A percentile compares a stretch with the other conserved stretches of the same genome.
These are phyloP conservation scores for Thielaviopsis musarum DNA, from an alignment of 2,329 filamentous ascomycete species.

Conservation along the genomic window DNA sequence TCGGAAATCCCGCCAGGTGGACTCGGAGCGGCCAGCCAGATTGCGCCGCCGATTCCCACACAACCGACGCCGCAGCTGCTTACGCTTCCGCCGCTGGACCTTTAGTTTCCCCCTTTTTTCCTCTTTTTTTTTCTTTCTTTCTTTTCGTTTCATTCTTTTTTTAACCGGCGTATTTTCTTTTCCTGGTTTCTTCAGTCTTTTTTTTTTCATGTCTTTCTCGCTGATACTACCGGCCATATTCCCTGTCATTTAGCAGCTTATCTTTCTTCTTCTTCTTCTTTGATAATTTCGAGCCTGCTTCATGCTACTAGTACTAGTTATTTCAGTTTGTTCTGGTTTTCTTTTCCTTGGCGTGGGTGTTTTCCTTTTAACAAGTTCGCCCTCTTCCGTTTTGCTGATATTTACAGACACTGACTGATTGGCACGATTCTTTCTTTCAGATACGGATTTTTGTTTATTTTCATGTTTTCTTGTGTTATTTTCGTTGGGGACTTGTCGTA, in stretches of 20 bases:
- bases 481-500: no score
- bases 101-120: conserved; percentile 2
- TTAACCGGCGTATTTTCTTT: background rate
- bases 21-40: conserved; percentile 1
- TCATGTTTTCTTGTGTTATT: no score
- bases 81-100: conserved; percentile 7
- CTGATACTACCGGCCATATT: background rate
- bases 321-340: background rate
- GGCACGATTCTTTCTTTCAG: background rate
- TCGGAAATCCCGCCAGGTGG: conserved; percentile 22
- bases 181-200: conserved; percentile 1
- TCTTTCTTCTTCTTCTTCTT: background rate
- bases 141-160: background rate
- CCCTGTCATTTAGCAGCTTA: background rate
- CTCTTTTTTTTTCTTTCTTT: conserved; percentile 1
- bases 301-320: background rate
- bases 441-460: background rate
- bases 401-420: background rate
- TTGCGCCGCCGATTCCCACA: background rate
- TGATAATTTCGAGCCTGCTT: background rate
- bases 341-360: background rate
- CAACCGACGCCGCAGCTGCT: conserved; percentile 5
- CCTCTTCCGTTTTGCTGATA: background rate
- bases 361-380: background rate
- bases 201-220: background rate